Evolutionary conservation across 352 stramenopile genomes (phyloP).

Genomic region (Pythium volutum): DNA sequence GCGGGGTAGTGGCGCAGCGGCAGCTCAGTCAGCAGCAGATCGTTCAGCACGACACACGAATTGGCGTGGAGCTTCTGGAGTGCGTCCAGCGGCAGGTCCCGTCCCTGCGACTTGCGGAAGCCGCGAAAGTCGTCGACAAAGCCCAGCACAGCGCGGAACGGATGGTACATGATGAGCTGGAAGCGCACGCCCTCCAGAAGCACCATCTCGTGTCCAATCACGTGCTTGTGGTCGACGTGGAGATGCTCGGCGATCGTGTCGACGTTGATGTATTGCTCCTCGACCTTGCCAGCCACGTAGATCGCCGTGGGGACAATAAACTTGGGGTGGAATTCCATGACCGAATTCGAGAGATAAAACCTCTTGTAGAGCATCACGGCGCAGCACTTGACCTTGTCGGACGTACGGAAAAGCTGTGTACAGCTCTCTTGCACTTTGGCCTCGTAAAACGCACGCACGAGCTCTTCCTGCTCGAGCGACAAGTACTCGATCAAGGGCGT

Average conservation of each 20-base stretch:
- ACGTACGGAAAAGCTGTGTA: constrained; percentile 81
- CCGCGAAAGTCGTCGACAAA: constrained; percentile 85
- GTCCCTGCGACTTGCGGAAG: constrained; percentile 56
- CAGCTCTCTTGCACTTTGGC: constrained; percentile 83
- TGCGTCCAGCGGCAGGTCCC: constrained; percentile 57
- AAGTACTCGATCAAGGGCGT: constrained; percentile 60
- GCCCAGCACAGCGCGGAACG: constrained; percentile 73
- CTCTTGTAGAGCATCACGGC: constrained; percentile 86
- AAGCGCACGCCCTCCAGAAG: constrained; percentile 86
- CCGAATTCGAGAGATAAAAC: constrained; percentile 88
- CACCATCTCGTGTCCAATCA: constrained; percentile 87
- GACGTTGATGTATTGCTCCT: constrained; percentile 90
- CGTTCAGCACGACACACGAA: constrained; percentile 68
- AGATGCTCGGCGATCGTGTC: constrained; percentile 82
- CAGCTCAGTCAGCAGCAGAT: constrained; percentile 72
- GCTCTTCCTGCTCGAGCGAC: constrained; percentile 51
- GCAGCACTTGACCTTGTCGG: constrained; percentile 85
- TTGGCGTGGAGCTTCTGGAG: constrained; percentile 82
- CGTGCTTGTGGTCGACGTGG: constrained; percentile 80
- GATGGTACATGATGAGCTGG: constrained; percentile 89
- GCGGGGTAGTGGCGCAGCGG: constrained; percentile 63
- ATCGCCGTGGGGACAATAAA: constrained; percentile 82
- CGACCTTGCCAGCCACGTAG: constrained; percentile 87
- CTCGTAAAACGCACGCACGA: constrained; percentile 75
- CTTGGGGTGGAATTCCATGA: constrained; percentile 89